Base-by-base conservation (phyloP, 768 basidiomycete genomes). In the Paxillus rubicundulus region DNA sequence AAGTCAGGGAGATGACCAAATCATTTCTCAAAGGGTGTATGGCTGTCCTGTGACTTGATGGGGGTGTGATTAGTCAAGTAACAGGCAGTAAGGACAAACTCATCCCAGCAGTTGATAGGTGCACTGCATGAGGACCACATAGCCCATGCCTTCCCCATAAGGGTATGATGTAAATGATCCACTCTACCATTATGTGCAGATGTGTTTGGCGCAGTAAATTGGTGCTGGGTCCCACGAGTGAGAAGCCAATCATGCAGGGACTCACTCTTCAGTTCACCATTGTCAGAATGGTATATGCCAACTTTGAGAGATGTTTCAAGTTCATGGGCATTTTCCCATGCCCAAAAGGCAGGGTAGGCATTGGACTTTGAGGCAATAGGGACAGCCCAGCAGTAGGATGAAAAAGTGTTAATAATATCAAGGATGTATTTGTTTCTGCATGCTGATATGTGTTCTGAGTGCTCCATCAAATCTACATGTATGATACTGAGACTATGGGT, bases 181-280 rank as follows among this genome's bases (percentile, higher is more conserved):
- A 72, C 72, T 9, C 57, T 52, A 4, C 75, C 72, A 51, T 69
- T 75, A 12, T 74, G 69, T 1, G 66, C 67, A n/a, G 71, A 74
- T 8, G 70, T 74, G 55, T 75, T 62, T 0, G 70, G 65, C 0
- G 68, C 67, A 0, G 69, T 71, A 46, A 47, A 61, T 17, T 63
- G 42, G 9, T 61, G 55, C 1, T 40, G 9, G 1, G 52, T 60
- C 4, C 68, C 63, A 1, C 53, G 28, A 0, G 37, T 28, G 9
- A 42, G 46, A 9, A 59, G 52, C 59, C 57, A 70, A 1, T 27
- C 48, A 0, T 43, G 27, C 40, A 65, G 48, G 37, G n/a, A n/a
- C 1, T 33, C 4, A n/a, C 46, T 44, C 33, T 60, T 51, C 4
- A 69, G 55, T 47, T 70, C 66, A 0, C 69, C 62, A 33, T 64